These are phyloP conservation scores for Mrakiaceae sp. DNA, from an alignment of 1,284 basidiomycete species.

Conservation along the genomic window DNA sequence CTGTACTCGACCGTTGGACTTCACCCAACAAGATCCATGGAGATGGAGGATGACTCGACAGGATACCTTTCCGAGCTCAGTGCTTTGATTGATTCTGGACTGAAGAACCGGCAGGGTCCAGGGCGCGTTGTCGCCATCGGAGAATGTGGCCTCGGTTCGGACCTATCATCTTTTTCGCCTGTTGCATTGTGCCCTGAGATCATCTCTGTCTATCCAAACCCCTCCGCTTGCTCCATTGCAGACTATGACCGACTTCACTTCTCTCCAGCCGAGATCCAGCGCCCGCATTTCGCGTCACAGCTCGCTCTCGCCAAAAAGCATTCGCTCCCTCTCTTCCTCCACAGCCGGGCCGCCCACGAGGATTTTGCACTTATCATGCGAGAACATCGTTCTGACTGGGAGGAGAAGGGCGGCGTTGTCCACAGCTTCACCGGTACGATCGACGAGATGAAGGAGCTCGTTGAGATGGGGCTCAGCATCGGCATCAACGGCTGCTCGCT, in stretches of 20 bases:
- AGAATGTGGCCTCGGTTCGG: conserved; percentile 69
- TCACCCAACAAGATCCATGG: conserved; percentile 70
- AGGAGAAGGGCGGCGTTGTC: conserved; percentile 61
- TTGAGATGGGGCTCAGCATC: conserved; percentile 65
- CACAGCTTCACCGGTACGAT: conserved; percentile 72
- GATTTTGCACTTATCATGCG: conserved; percentile 60
- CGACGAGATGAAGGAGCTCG: conserved; percentile 57
- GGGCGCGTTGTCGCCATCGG: conserved; percentile 65
- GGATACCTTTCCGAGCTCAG: conserved; percentile 56
- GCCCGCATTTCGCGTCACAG: conserved; percentile 58
- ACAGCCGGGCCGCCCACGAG: conserved; percentile 62
- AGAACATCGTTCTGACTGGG: conserved; percentile 47
- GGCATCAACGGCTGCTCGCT: conserved; percentile 74
- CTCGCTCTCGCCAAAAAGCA: conserved; percentile 58
- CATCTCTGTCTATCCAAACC: neutral
- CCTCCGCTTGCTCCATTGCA: conserved; percentile 24
- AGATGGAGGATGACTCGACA: conserved; percentile 54
- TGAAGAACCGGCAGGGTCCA: conserved; percentile 38
- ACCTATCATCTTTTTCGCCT: neutral
- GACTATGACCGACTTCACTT: conserved; percentile 78
- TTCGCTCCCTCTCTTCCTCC: conserved; percentile 70
- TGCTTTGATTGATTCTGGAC: conserved; percentile 45
- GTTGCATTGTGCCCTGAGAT: too few relatives aligned
- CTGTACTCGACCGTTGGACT: conserved; percentile 71
- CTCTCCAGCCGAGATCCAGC: conserved; percentile 52